phyloP scores from a whole-genome alignment of 306 rosid species.

The Hippophae gyantsensis region DNA sequence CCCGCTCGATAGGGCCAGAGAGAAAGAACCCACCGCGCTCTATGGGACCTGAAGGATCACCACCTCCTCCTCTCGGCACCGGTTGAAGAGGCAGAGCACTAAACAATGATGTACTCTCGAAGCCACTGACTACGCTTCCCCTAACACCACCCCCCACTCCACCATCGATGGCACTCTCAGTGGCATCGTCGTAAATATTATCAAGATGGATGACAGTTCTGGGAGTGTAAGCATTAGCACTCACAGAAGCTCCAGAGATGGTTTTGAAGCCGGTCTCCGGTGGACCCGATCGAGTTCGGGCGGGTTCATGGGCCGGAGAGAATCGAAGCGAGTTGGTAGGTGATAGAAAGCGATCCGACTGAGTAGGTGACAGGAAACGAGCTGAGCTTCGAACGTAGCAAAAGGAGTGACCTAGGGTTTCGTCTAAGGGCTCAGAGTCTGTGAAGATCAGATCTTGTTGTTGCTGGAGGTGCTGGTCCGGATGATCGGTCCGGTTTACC shows the following conservation, averaged over 20 bases:
- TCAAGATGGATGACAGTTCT: conserved; percentile 55
- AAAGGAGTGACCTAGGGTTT: conserved; percentile 60
- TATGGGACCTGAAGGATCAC: conserved; percentile 53
- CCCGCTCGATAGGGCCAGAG: conserved; percentile 64
- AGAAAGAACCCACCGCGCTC: conserved; percentile 44
- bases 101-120: conserved; percentile 57
- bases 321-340: conserved; percentile 57
- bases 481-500: no score
- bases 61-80: no score
- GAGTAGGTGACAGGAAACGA: conserved; percentile 13
- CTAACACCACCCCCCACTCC: no score
- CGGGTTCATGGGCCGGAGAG: conserved; percentile 35
- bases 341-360: conserved; percentile 29
- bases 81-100: conserved; percentile 68
- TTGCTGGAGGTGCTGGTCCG: no score
- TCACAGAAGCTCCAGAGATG: conserved; percentile 58
- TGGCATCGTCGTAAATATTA: conserved; percentile 32
- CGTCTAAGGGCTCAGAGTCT: conserved; percentile 39
- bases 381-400: conserved; percentile 46
- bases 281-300: conserved; percentile 29
- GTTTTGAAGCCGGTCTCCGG: conserved; percentile 56
- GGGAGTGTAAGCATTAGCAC: conserved; percentile 59
- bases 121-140: background rate
- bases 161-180: conserved; percentile 41
- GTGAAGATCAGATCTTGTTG: no score